Conservation (phyloP, 1,139 yeast species). For the Pichia sp. region DNA sequence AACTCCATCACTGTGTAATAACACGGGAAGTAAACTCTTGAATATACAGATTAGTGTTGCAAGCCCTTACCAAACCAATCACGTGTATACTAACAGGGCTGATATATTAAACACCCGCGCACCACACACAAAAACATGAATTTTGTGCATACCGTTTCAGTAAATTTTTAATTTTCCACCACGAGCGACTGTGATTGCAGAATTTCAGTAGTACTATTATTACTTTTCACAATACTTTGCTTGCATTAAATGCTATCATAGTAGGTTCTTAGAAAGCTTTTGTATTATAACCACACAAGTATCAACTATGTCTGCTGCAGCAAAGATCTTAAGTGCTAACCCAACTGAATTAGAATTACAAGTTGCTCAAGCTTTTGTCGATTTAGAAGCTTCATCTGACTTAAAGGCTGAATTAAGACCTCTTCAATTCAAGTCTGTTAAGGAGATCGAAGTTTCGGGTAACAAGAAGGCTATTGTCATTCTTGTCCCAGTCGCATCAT, state of each 20-base stretch:
- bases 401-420: conserved; percentile 97
- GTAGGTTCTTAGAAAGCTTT: not conserved
- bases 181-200: not conserved
- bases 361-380: conserved; percentile 98
- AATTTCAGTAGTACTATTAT: not conserved
- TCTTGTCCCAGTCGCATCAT: conserved; percentile 96
- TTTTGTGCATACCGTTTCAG: not conserved
- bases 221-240: not conserved
- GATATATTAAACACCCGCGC: not conserved
- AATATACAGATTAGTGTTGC: no score
- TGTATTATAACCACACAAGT: conserved; percentile 2
- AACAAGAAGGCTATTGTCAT: conserved; percentile 98
- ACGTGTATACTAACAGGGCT: not conserved
- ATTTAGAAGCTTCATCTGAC: conserved; percentile 94
- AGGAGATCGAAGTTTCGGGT: conserved; percentile 96
- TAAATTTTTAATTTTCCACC: not conserved
- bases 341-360: conserved; percentile 99
- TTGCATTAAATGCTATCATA: not conserved
- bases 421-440: conserved; percentile 96
- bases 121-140: not conserved
- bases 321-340: conserved; percentile 85
- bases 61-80: not conserved
- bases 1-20: no score
- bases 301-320: conserved; percentile 80
- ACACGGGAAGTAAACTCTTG: no score